phyloP scores from a whole-genome alignment of 768 basidiomycete genomes.

The Lactifluus volemus region DNA sequence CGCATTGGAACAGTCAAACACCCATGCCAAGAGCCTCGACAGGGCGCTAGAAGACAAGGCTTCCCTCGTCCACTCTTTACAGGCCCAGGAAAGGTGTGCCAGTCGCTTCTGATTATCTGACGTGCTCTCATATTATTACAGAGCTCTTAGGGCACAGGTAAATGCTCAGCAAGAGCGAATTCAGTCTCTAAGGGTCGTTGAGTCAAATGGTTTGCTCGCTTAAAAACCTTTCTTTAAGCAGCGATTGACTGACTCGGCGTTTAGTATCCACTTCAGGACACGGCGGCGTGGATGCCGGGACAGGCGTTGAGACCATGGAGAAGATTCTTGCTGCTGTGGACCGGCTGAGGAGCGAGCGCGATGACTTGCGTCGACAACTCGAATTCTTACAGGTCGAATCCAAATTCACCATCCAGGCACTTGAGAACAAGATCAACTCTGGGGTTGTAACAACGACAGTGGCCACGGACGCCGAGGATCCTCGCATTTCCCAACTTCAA shows the following conservation, averaged over 20 bases:
- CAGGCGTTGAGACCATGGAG: conserved; percentile 33
- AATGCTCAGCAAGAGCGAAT: not conserved
- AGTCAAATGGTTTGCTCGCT: not conserved
- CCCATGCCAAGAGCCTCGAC: conserved; percentile 23
- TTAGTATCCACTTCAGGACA: not conserved
- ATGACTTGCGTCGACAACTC: conserved; percentile 51
- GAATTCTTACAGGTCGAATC: conserved; percentile 64
- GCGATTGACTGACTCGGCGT: not conserved
- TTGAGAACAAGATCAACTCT: conserved; percentile 40
- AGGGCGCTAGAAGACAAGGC: conserved; percentile 21
- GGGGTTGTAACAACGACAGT: no score
- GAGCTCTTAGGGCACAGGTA: conserved; percentile 12
- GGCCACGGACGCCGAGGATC: not conserved
- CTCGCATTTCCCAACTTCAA: conserved; percentile 15
- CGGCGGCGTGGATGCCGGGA: not conserved
- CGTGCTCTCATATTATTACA: not conserved
- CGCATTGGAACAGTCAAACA: conserved; percentile 33
- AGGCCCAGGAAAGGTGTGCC: conserved; percentile 22
- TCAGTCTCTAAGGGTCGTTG: not conserved
- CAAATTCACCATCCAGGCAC: conserved; percentile 50
- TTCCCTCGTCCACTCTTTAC: conserved; percentile 23
- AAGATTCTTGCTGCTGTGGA: conserved; percentile 53
- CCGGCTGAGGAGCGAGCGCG: conserved; percentile 60
- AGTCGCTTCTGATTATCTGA: not conserved
- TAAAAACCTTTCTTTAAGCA: no score